These are phyloP conservation scores for Cyclotella sp. DNA, from an alignment of 108 stramenopile species.

Conservation along the genomic window DNA sequence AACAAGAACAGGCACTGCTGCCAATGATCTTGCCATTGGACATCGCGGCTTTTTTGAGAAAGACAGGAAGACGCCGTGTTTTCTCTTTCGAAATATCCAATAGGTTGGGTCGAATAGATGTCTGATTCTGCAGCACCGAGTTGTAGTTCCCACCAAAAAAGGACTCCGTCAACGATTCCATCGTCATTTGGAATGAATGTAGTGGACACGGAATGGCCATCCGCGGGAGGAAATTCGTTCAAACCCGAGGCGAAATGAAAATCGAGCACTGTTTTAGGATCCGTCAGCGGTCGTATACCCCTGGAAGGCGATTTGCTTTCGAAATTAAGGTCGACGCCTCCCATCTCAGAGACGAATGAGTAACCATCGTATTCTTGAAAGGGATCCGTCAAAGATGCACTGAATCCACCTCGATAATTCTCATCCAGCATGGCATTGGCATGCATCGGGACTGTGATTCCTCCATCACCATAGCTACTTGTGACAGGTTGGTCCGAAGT, in stretches of 20 bases:
- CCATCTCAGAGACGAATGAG: slow-evolving; percentile 5
- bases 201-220: slow-evolving; percentile 44
- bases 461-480: slow-evolving; percentile 3
- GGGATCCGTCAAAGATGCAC: background rate
- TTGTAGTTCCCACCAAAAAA: slow-evolving; percentile 90
- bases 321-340: background rate
- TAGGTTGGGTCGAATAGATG: slow-evolving; percentile 44
- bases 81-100: slow-evolving; percentile 13
- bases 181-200: slow-evolving; percentile 31
- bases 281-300: slow-evolving; percentile 49
- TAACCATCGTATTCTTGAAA: slow-evolving; percentile 55
- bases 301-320: background rate
- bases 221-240: slow-evolving; percentile 53
- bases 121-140: slow-evolving; percentile 48
- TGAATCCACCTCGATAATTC: slow-evolving; percentile 13
- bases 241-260: slow-evolving; percentile 66
- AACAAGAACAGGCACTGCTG: slow-evolving; percentile 78
- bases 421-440: slow-evolving; percentile 40
- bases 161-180: slow-evolving; percentile 66
- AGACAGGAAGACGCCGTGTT: background rate
- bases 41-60: slow-evolving; percentile 9
- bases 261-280: slow-evolving; percentile 59
- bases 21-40: slow-evolving; percentile 89
- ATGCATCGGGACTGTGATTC: slow-evolving; percentile 44
- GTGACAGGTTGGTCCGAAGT: background rate